These are phyloP conservation scores for Camellia lanceoleosa DNA, from an alignment of 148 eudicot genomes.

Conservation along the genomic window DNA sequence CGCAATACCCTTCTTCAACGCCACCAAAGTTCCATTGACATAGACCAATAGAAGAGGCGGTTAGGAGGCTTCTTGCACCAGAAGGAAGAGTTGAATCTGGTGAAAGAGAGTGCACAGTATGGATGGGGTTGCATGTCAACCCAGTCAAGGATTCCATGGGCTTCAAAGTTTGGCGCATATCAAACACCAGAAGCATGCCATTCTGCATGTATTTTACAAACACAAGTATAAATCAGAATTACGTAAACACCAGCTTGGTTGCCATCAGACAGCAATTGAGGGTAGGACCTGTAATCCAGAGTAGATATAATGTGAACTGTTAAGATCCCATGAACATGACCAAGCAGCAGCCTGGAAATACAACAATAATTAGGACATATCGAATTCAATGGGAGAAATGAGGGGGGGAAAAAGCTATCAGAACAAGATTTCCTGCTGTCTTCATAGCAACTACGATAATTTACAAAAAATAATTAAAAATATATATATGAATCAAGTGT, in stretches of 20 bases:
- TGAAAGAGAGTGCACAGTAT: slow-evolving; percentile 53
- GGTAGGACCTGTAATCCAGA: slow-evolving; percentile 82
- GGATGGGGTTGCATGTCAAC: slow-evolving; percentile 65
- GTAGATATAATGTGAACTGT: slow-evolving; percentile 52
- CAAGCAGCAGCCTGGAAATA: slow-evolving; percentile 79
- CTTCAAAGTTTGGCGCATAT: slow-evolving; percentile 66
- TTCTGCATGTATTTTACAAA: slow-evolving; percentile 46
- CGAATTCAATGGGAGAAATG: background rate
- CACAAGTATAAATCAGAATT: background rate
- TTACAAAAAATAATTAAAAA: background rate
- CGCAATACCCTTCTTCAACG: slow-evolving; percentile 46
- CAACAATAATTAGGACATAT: background rate
- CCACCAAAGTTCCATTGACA: slow-evolving; percentile 77
- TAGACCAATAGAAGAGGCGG: slow-evolving; percentile 81
- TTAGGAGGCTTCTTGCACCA: slow-evolving; percentile 55
- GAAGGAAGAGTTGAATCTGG: slow-evolving; percentile 33
- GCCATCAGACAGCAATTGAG: slow-evolving; percentile 7
- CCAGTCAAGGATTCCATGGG: slow-evolving; percentile 63
- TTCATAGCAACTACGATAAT: background rate
- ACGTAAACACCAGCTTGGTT: background rate
- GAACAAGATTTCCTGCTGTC: background rate
- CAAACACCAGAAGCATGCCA: slow-evolving; percentile 81
- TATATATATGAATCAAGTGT: background rate
- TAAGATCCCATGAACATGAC: slow-evolving; percentile 95
- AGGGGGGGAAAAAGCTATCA: background rate